Conservation (phyloP, 1,284 basidiomycete genomes). For the Papiliotrema flavescens region DNA sequence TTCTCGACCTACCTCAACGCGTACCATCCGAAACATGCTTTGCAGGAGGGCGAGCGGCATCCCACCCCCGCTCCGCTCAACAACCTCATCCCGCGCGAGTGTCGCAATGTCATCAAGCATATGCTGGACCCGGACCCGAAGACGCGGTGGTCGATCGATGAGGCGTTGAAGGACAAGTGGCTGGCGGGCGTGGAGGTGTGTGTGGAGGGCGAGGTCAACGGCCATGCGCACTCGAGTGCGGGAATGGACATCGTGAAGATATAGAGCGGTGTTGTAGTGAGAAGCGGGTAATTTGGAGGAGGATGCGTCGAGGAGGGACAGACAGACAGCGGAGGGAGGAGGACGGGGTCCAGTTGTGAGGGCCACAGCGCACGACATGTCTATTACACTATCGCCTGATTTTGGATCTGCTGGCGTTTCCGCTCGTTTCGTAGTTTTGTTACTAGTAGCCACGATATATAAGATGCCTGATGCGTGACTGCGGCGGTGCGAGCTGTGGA, state of each 20-base stretch:
- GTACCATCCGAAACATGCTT: conserved; percentile 45
- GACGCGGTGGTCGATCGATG: conserved; percentile 72
- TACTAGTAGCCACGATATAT: no score
- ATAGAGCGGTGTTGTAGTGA: background rate
- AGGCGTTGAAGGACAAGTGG: conserved; percentile 80
- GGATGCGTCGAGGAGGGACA: no score
- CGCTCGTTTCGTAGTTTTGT: no score
- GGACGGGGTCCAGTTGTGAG: no score
- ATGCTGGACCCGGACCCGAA: conserved; percentile 97
- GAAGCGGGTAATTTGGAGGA: no score
- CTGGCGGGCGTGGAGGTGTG: conserved; percentile 65
- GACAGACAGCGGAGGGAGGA: no score
- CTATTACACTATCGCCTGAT: no score
- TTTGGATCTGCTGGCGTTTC: no score
- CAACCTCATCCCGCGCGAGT: conserved; percentile 83
- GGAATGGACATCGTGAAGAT: conserved; percentile 41
- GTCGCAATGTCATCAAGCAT: conserved; percentile 77
- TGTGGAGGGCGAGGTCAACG: conserved; percentile 38
- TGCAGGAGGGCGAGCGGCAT: conserved; percentile 9
- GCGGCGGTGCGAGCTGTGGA: no score
- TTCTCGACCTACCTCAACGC: conserved; percentile 78
- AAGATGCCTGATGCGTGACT: no score
- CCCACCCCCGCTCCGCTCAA: conserved; percentile 56
- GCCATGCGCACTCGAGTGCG: conserved; percentile 39
- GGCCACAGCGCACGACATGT: no score